These are phyloP conservation scores for Penicillium argentinense DNA, from an alignment of 495 filamentous ascomycete genomes.

Conservation along the genomic window DNA sequence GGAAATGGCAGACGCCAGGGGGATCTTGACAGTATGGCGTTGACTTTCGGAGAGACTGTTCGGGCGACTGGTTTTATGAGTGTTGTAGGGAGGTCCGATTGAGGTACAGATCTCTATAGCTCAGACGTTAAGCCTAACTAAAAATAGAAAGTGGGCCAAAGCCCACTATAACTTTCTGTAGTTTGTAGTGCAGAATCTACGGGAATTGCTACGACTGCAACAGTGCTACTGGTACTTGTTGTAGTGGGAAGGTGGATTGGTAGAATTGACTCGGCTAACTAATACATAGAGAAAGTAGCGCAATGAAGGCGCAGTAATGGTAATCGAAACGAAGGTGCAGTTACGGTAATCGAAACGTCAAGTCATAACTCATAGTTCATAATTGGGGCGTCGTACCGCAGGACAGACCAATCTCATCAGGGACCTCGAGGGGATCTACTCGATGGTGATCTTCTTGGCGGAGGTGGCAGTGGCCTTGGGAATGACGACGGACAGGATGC, in stretches of 20 bases:
- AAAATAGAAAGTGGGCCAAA: no score
- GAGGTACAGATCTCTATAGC: no score
- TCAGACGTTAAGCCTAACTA: no score
- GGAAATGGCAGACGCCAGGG: no score
- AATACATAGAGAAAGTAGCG: not conserved
- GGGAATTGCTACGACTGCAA: no score
- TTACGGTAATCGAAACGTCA: not conserved
- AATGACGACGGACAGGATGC: conserved; percentile 72
- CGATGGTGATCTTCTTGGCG: conserved; percentile 58
- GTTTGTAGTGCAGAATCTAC: no score
- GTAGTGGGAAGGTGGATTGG: not conserved
- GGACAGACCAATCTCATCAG: not conserved
- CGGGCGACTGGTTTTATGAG: no score
- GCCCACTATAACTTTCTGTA: no score
- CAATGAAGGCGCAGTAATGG: not conserved
- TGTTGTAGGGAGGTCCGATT: no score
- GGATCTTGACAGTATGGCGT: no score
- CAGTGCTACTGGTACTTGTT: no score
- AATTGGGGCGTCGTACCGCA: not conserved
- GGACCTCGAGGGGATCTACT: conserved; percentile 40
- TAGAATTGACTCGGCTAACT: not conserved
- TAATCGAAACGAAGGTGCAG: not conserved
- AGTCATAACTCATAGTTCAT: not conserved
- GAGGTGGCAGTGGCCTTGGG: conserved; percentile 68
- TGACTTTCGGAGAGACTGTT: no score